Evolutionary conservation across 495 filamentous ascomycete genomes (phyloP), one percentile per base, ranked within the genome.

Genomic region (Xylaria venustula): DNA sequence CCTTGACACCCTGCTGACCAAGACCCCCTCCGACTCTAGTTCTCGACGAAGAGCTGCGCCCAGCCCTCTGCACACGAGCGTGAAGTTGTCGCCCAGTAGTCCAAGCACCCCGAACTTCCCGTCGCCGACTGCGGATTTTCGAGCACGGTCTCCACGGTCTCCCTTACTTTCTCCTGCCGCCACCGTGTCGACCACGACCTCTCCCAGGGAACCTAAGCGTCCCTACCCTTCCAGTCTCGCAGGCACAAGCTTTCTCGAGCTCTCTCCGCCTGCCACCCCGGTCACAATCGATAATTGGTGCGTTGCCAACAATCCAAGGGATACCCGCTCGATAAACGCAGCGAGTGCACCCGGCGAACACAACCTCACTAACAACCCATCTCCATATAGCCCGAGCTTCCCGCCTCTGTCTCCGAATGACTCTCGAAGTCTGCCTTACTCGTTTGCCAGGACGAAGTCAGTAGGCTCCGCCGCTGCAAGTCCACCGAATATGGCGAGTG

Each of bases 401-500:
- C 58, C 53, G 26, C 71, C 69, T 9, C 64, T 61, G 32, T 64
- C 68, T 66, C 70, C 77, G 77, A 76, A 80, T 79, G 78, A 79
- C 57, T 68, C 51, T 54, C 72, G 70, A 58, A 70, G 69, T 58
- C 66, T 68, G 58, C 73, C 76, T 63, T 70, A 73, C 36, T 61
- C 71, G 44, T 57, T 66, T 63, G 64, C 71, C 65, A 71, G 66
- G 49, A 63, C 66, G 34, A 76, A 72, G 71, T 67, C 77, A 66
- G 71, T 71, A 75, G 73, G 69, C 73, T 60, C 71, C 58, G 22
- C 60, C 12, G 46, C 47, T 51, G 48, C 58, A 60, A 71, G 58
- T 55, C 60, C 63, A 20, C 40, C 60, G 40, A 66, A 50, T 11
- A 71, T 71, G 67, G 67, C 69, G 51, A 60, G 69, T 61, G 55